Conservation (phyloP, 305 asterid species). For the Salvia sclarea region DNA sequence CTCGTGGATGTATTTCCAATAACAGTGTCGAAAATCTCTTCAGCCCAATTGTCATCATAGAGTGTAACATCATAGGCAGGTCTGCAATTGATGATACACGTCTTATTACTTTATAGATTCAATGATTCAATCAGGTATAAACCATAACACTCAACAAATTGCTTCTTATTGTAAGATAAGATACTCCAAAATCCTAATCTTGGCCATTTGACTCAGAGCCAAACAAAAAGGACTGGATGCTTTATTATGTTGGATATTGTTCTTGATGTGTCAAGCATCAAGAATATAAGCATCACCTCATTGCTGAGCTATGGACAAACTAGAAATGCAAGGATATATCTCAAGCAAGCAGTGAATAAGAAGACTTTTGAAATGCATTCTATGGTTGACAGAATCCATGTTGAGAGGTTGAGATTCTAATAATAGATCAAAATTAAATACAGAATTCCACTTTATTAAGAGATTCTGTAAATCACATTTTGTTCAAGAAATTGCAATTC, state of each 20-base stretch:
- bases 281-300: neutral
- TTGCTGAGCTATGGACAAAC: neutral
- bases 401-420: neutral
- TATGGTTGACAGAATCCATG: neutral
- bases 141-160: neutral
- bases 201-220: neutral
- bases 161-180: neutral
- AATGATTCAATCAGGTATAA: neutral
- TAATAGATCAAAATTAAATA: neutral
- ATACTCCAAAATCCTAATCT: neutral
- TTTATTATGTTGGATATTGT: neutral
- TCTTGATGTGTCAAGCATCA: neutral
- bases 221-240: neutral
- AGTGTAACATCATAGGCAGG: slow-evolving; percentile 63
- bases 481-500: neutral
- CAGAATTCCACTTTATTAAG: neutral
- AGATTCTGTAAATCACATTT: neutral
- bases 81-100: slow-evolving; percentile 38
- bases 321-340: neutral
- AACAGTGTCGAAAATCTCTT: slow-evolving; percentile 50
- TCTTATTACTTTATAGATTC: slow-evolving; percentile 18
- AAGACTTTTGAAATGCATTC: slow-evolving; percentile 9
- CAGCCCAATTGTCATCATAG: slow-evolving; percentile 57
- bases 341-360: neutral
- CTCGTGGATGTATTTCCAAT: slow-evolving; percentile 62